A percentile compares a stretch with the other conserved stretches of the same genome.
Conservation (phyloP, 1,139 yeast species). For the Magnusiomyces paraingens region DNA sequence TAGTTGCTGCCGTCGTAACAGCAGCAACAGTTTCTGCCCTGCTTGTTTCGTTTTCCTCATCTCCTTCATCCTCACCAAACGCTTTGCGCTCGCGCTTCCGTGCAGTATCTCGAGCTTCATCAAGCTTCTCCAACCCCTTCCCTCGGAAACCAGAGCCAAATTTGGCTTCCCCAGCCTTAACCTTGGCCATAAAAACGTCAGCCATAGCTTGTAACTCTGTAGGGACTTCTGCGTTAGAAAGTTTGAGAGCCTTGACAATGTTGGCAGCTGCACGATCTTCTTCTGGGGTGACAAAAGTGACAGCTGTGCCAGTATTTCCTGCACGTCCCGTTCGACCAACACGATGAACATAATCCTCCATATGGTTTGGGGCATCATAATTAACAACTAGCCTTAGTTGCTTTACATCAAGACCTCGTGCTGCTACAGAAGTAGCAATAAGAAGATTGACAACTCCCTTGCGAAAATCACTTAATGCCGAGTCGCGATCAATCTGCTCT, state of each 20-base stretch:
- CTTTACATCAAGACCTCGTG: slow-evolving; percentile 90
- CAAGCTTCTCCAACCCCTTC: slow-evolving; percentile 78
- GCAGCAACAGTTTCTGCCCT: background rate
- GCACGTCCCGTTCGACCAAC: slow-evolving; percentile 98
- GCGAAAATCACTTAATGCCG: slow-evolving; percentile 68
- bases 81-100: slow-evolving; percentile 46
- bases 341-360: slow-evolving; percentile 94
- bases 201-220: slow-evolving; percentile 49
- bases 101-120: slow-evolving; percentile 55
- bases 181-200: slow-evolving; percentile 49
- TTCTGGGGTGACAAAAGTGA: slow-evolving; percentile 58
- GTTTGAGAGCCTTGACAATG: slow-evolving; percentile 60
- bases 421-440: slow-evolving; percentile 90
- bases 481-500: slow-evolving; percentile 76
- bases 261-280: slow-evolving; percentile 60
- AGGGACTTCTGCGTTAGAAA: slow-evolving; percentile 51
- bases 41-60: slow-evolving; percentile 18
- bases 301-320: slow-evolving; percentile 68
- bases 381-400: slow-evolving; percentile 73
- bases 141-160: slow-evolving; percentile 84
- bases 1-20: slow-evolving; percentile 1
- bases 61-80: slow-evolving; percentile 28
- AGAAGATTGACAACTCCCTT: slow-evolving; percentile 55
- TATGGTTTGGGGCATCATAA: slow-evolving; percentile 83
- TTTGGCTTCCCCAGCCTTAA: slow-evolving; percentile 65